Evolutionary conservation across 768 basidiomycete species (phyloP), one percentile per base, ranked within the genome.

Genomic region (Psilocybe cubensis): DNA sequence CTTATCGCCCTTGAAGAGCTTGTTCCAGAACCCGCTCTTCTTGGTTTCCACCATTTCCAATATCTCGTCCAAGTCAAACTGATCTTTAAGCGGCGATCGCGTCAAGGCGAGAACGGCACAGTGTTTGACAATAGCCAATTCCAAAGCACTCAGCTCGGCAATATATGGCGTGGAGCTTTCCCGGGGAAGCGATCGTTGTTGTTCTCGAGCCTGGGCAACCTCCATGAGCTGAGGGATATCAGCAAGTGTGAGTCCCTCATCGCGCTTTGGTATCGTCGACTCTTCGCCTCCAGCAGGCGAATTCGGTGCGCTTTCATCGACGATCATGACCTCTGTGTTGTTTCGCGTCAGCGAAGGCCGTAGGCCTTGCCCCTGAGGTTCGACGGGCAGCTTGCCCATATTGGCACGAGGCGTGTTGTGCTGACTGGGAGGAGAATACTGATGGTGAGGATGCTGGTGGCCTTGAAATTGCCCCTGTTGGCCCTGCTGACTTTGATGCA

Each of bases 1-100:
- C 83, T 69, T 70, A 35, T 96, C 88, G 17, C 83, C 85, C 72
- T 97, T 98, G 79, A 99, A 98, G 17, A 98, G 72, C 73, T 95
- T 94, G 61, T 92, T 91, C 95, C 95, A 99, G 74, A 97, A 97
- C 18, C 90, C 91, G 58, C 85, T 88, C 80, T 96, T 98, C 81
- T 96, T 92, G 20, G 79, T 79, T 71, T 98, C 96, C 25, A 99
- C 85, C 70, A 97, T 78, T 74, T 98, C 96, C 63, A 98, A 71
- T 52, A 98, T 79, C 69, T 99, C 97, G 59, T 98, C 97, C 63
- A 98, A 67, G 63, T 96, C 94, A 54, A 94, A 86, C 51, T 89
- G 84, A 59, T 94, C 91, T 62, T 82, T 85, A 27, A 98, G 73
- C 9, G 90, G 85, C 3, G 90, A 92, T 61, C 88, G 82, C 59